Evolutionary conservation across 2,329 filamentous ascomycete genomes (phyloP).

Genomic region (Pseudogymnoascus sp.): DNA sequence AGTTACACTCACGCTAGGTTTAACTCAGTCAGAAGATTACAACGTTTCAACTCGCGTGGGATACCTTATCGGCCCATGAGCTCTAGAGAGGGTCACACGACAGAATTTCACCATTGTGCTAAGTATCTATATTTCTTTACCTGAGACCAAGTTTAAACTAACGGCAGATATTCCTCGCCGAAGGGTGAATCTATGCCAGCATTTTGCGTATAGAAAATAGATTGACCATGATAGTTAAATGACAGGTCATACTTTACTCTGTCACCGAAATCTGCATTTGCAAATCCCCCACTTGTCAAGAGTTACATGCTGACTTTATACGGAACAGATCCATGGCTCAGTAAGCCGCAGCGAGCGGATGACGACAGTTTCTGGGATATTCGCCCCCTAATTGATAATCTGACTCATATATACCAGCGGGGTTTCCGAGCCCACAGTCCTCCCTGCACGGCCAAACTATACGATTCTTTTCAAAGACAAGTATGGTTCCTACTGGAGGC

Average conservation of each 20-base stretch:
- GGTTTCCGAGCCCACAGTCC: neutral
- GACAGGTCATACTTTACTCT: neutral
- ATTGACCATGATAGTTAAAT: neutral
- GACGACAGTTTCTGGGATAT: neutral
- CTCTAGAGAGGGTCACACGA: neutral
- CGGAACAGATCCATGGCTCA: neutral
- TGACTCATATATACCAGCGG: neutral
- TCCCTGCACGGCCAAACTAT: neutral
- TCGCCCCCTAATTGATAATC: neutral
- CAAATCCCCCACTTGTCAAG: neutral
- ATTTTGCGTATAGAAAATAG: neutral
- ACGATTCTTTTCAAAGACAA: neutral
- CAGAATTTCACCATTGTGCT: neutral
- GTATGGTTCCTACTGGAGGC: neutral
- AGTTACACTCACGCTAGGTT: neutral
- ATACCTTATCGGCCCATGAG: neutral
- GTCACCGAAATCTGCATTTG: neutral
- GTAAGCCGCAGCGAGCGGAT: neutral
- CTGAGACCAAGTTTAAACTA: neutral
- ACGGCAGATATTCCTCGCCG: neutral
- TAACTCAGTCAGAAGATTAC: constrained; percentile 1
- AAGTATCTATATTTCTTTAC: neutral
- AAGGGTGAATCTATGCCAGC: neutral
- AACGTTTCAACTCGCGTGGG: neutral
- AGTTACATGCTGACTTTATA: neutral